Base-by-base conservation (phyloP, 2,329 filamentous ascomycete genomes). In the Cylindrodendrum hubeiense region DNA sequence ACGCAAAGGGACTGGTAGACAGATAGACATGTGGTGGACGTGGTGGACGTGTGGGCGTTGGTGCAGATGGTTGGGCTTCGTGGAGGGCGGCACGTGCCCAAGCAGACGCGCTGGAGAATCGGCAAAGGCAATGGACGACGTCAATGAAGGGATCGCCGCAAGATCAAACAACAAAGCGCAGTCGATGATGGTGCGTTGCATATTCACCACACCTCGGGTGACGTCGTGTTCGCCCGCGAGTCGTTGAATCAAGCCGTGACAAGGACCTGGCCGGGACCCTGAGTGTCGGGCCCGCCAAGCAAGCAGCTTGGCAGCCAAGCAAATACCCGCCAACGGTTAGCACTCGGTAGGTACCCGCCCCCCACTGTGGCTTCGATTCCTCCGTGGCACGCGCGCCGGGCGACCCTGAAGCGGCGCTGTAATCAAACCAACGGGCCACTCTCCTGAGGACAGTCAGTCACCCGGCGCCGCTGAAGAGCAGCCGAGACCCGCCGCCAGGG, bases 271-370 rank as follows among this genome's bases (percentile, higher is more conserved):
- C 34, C 34, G 39, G 21, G 46, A 24, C 19, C 39, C 41, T 39
- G 51, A 56, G 34, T 51, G 37, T 46, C 46, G 41, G 41, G 41
- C 28, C 41, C n/a, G 53, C 53, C 53, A 56, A 56, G 53, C 41
- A 56, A 34, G 8, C n/a, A 28, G 24, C 12, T 6, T n/a, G 46
- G 26, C 39, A 33, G 57, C 57, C 57, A 60, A 60, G 57, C 50
- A 60, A 46, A 34, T 53, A 33, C 50, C 49, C 50, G 57, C 28
- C 30, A 53, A 53, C 49, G 50, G 33, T 43, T 22, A 22, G n/a
- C 19, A 22, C 37, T 39, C 37, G 15, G 15, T 39, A 17, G 6
- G 8, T 22, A 43, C 41, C 41, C 34, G 6, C 13, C 13, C 34
- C 47, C 47, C 47, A 33, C 47, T 50, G 47, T 50, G 47, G n/a